Percentiles rank a stretch among this genome's conserved stretches.
Conservation (phyloP, 2,329 filamentous ascomycete species). For the Biscogniauxia marginata region DNA sequence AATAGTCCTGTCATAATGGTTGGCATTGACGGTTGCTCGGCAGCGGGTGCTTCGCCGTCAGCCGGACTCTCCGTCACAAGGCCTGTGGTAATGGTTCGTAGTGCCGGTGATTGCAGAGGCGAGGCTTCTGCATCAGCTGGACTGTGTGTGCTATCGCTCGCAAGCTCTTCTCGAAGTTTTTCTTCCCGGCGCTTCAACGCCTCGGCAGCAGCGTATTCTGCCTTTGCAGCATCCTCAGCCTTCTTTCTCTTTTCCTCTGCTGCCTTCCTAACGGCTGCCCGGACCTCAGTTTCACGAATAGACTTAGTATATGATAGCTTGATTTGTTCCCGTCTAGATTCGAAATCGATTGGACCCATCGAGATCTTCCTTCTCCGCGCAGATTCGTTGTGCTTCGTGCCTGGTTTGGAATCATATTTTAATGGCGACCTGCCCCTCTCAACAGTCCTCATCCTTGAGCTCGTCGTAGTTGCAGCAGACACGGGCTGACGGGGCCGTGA, state of each 20-base stretch:
- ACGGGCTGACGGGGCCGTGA: conserved; percentile 80
- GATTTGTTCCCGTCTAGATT: conserved; percentile 76
- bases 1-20: conserved; percentile 21
- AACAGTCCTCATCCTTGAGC: conserved; percentile 64
- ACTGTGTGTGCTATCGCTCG: conserved; percentile 5
- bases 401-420: conserved; percentile 31
- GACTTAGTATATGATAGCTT: conserved; percentile 82
- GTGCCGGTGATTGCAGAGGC: conserved; percentile 2
- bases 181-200: conserved; percentile 24
- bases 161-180: conserved; percentile 12
- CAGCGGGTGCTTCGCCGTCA: conserved; percentile 14
- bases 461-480: conserved; percentile 69
- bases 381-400: conserved; percentile 39
- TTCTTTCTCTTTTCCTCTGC: conserved; percentile 52
- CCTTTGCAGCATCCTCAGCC: conserved; percentile 38
- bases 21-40: conserved; percentile 17
- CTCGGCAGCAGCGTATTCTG: conserved; percentile 46
- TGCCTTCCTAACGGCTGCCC: conserved; percentile 48
- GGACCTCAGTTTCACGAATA: conserved; percentile 69
- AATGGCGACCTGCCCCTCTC: conserved; percentile 54
- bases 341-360: conserved; percentile 79
- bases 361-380: conserved; percentile 53
- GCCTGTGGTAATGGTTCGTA: conserved; percentile 8
- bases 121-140: conserved; percentile 1
- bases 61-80: conserved; percentile 12